A percentile compares a stretch with the other conserved stretches of the same genome.
Conservation (phyloP, 345 rosid genomes). For the Salix purpurea region DNA sequence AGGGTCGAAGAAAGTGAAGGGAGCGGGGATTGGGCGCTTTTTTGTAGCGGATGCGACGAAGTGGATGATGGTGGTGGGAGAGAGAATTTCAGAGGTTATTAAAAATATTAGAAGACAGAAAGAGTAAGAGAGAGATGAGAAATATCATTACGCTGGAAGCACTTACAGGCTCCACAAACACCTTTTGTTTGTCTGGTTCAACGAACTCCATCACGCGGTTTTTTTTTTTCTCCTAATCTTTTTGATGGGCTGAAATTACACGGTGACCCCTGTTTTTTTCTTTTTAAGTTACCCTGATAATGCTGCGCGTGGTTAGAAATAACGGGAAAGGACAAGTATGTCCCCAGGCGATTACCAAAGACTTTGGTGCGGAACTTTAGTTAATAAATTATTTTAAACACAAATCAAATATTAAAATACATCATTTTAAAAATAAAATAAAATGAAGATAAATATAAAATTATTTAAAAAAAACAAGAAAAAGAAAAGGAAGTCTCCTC, state of each 20-base stretch:
- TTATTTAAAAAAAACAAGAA: too few relatives aligned
- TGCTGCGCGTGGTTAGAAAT: neutral
- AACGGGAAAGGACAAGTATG: too few relatives aligned
- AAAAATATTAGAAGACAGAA: neutral
- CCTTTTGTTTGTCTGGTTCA: conserved; percentile 15
- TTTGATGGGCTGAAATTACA: neutral
- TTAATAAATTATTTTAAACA: too few relatives aligned
- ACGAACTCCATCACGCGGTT: conserved; percentile 2
- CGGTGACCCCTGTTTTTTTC: neutral
- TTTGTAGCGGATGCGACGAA: conserved; percentile 10
- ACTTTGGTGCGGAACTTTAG: too few relatives aligned
- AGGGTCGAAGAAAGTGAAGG: neutral
- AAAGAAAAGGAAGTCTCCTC: too few relatives aligned
- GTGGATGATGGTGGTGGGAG: neutral
- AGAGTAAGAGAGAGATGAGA: neutral
- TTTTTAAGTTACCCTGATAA: neutral
- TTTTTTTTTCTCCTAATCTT: neutral
- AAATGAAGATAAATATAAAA: too few relatives aligned
- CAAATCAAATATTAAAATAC: too few relatives aligned
- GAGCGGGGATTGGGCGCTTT: neutral
- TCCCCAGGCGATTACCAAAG: neutral
- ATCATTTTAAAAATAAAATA: too few relatives aligned
- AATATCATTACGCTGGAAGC: neutral
- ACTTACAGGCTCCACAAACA: conserved; percentile 1
- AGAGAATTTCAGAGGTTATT: neutral